These are phyloP conservation scores for Boletus reticuloceps DNA, from an alignment of 768 basidiomycete genomes.

Conservation along the genomic window DNA sequence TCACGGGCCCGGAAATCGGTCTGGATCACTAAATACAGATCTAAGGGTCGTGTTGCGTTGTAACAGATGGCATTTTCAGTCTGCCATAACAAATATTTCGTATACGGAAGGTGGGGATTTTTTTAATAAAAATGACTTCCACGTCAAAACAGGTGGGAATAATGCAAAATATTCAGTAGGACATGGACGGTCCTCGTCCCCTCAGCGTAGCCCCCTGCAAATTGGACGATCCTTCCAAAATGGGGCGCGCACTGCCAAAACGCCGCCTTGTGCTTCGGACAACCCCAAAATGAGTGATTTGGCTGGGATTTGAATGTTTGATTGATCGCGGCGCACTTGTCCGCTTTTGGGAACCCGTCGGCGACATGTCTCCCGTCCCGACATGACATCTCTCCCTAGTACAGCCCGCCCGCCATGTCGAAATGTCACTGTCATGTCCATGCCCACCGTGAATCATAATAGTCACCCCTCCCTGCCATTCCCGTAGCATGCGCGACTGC, in stretches of 20 bases:
- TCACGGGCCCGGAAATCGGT: conserved; percentile 40
- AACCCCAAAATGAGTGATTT: conserved; percentile 26
- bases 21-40: conserved; percentile 66
- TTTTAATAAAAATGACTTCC: conserved; percentile 39
- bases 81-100: conserved; percentile 39
- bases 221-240: conserved; percentile 30
- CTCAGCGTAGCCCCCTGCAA: neutral
- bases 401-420: conserved; percentile 20
- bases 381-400: conserved; percentile 20
- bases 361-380: conserved; percentile 25
- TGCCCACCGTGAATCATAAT: conserved; percentile 9
- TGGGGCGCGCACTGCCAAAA: conserved; percentile 17
- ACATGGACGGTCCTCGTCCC: neutral
- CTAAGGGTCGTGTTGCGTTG: conserved; percentile 67
- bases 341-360: conserved; percentile 25
- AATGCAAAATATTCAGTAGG: conserved; percentile 5
- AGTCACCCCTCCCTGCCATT: neutral
- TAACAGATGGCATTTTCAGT: conserved; percentile 40
- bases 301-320: conserved; percentile 22
- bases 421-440: conserved; percentile 28
- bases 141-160: conserved; percentile 23
- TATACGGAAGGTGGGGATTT: conserved; percentile 44
- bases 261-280: conserved; percentile 18
- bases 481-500: conserved; percentile 21
- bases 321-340: conserved; percentile 26